Evolutionary conservation across 2,329 filamentous ascomycete genomes (phyloP).

Genomic region (Epichloe scottii): DNA sequence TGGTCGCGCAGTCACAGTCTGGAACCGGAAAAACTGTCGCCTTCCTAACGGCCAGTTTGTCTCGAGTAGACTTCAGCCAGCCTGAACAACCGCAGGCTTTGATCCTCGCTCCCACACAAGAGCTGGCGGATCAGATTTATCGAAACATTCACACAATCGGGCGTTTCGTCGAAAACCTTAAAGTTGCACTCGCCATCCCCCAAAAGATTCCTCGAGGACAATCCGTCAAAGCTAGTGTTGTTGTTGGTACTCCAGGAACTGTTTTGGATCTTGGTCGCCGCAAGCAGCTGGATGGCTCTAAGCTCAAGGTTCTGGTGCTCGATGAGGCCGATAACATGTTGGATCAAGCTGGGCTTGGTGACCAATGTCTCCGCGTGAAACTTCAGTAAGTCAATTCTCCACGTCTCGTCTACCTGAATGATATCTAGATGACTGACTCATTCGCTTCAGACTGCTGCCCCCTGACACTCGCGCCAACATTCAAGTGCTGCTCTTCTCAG

Average conservation of each 20-base stretch:
- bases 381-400: constrained; percentile 32
- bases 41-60: constrained; percentile 85
- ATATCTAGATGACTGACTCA: constrained; percentile 1
- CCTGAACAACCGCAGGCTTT: constrained; percentile 69
- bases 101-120: constrained; percentile 81
- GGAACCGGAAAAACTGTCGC: constrained; percentile 97
- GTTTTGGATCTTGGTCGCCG: constrained; percentile 77
- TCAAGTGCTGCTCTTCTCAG: constrained; percentile 93
- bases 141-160: constrained; percentile 77
- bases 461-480: constrained; percentile 44
- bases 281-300: constrained; percentile 56
- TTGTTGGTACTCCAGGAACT: constrained; percentile 90
- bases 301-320: constrained; percentile 73
- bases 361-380: constrained; percentile 89
- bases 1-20: constrained; percentile 98
- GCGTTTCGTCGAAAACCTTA: constrained; percentile 63
- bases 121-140: constrained; percentile 89
- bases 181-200: constrained; percentile 72
- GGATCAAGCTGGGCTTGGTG: constrained; percentile 86
- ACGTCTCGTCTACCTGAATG: neutral
- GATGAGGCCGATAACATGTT: constrained; percentile 99
- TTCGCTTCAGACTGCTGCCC: constrained; percentile 38
- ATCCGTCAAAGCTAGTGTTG: constrained; percentile 60
- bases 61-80: constrained; percentile 64
- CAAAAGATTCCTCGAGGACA: constrained; percentile 57